Conservation (phyloP, 2,329 filamentous ascomycete species). For the Chrysoporthe deuterocubensis region DNA sequence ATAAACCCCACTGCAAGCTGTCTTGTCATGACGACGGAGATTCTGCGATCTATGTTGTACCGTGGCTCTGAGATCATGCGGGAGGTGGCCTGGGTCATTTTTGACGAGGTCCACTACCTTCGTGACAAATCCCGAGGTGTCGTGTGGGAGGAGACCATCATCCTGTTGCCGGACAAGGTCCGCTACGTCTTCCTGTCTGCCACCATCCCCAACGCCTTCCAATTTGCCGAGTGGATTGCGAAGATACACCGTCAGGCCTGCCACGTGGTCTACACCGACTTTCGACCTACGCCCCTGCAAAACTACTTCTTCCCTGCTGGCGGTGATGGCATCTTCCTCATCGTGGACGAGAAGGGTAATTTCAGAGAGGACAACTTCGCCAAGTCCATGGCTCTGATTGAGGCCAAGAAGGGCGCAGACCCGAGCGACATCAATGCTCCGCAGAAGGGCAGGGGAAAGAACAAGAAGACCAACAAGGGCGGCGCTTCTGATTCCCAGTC, state of each 20-base stretch:
- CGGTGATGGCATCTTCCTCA: slow-evolving; percentile 87
- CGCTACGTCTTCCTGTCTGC: slow-evolving; percentile 98
- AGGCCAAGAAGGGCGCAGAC: slow-evolving; percentile 85
- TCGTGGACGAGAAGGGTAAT: slow-evolving; percentile 95
- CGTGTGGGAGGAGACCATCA: slow-evolving; percentile 99
- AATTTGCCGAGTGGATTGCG: slow-evolving; percentile 98
- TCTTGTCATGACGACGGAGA: slow-evolving; percentile 98
- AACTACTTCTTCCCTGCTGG: slow-evolving; percentile 97
- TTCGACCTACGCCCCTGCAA: slow-evolving; percentile 92
- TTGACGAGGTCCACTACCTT: slow-evolving; percentile 99
- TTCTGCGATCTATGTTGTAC: slow-evolving; percentile 98
- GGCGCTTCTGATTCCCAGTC: slow-evolving; percentile 70
- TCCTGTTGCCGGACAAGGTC: slow-evolving; percentile 96
- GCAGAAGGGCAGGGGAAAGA: slow-evolving; percentile 83
- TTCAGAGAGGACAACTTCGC: slow-evolving; percentile 99
- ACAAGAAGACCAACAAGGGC: slow-evolving; percentile 90
- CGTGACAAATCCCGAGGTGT: slow-evolving; percentile 93
- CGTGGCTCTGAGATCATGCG: slow-evolving; percentile 99
- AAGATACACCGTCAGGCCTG: slow-evolving; percentile 98
- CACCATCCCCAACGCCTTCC: slow-evolving; percentile 98
- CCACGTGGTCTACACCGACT: slow-evolving; percentile 98
- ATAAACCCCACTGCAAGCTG: slow-evolving; percentile 99
- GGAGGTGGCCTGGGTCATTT: slow-evolving; percentile 97
- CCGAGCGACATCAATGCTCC: slow-evolving; percentile 79
- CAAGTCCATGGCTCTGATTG: slow-evolving; percentile 88